Percentiles rank a stretch among this genome's conserved stretches.
These are phyloP conservation scores for Malus fusca DNA, from an alignment of 306 rosid species.

Conservation along the genomic window DNA sequence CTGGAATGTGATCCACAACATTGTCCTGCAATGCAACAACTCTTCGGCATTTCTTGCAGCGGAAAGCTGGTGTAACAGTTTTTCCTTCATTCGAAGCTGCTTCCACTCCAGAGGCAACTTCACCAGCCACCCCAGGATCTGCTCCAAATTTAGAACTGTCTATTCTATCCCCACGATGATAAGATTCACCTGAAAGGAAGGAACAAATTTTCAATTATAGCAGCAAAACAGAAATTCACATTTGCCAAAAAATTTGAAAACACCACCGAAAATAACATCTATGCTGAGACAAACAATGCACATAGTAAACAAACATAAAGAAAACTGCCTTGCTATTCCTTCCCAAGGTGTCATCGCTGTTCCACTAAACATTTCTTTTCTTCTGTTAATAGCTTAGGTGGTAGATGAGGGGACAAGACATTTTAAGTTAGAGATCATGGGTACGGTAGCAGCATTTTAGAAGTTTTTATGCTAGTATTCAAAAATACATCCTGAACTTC, in stretches of 20 bases:
- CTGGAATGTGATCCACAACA: constrained; percentile 79
- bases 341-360: neutral
- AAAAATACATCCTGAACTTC: neutral
- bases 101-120: constrained; percentile 45
- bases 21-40: constrained; percentile 75
- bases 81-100: constrained; percentile 37
- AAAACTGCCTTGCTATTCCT: neutral
- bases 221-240: neutral
- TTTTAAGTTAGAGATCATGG: neutral
- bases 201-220: neutral
- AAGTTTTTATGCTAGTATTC: neutral
- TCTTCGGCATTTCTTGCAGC: constrained; percentile 88
- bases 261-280: neutral
- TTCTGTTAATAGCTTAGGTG: neutral
- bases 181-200: constrained; percentile 58
- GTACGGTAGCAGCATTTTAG: neutral
- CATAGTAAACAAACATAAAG: neutral
- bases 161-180: constrained; percentile 58
- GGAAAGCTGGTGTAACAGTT: constrained; percentile 41
- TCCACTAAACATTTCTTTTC: neutral
- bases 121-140: constrained; percentile 72
- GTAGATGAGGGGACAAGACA: neutral
- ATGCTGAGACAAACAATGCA: neutral
- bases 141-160: constrained; percentile 76
- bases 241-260: neutral